phyloP scores from a whole-genome alignment of 106 monocot genomes.

The Dioscorea alata region DNA sequence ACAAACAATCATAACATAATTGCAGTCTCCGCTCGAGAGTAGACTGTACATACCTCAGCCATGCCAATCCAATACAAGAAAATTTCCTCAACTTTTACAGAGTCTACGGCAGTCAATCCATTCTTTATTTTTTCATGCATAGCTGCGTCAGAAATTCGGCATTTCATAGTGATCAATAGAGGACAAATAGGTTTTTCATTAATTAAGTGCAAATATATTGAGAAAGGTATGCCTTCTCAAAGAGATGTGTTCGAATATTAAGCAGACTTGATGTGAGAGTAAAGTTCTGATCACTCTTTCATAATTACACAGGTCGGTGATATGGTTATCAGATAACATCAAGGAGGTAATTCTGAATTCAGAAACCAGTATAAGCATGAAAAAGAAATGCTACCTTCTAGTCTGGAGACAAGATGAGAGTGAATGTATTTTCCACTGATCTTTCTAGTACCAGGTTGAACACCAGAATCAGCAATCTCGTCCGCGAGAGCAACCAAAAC shows the following conservation, averaged over 20 bases:
- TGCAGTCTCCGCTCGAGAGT: neutral
- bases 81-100: conserved; percentile 33
- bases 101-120: conserved; percentile 37
- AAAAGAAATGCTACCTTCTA: conserved; percentile 45
- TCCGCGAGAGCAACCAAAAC: conserved; percentile 58
- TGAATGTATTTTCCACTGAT: conserved; percentile 86
- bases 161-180: too few species aligned
- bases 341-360: too few species aligned
- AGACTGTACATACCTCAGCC: conserved; percentile 60
- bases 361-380: neutral
- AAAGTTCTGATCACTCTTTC: too few species aligned
- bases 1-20: too few species aligned
- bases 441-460: conserved; percentile 46
- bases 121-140: conserved; percentile 41
- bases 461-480: conserved; percentile 53
- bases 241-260: too few species aligned
- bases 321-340: too few species aligned
- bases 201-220: too few species aligned
- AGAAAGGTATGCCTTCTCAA: too few species aligned
- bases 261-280: too few species aligned
- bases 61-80: conserved; percentile 56
- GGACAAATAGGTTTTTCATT: too few species aligned
- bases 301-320: too few species aligned
- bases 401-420: conserved; percentile 59
- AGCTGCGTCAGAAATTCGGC: conserved; percentile 14